Percentiles rank a stretch among this genome's conserved stretches.
Evolutionary conservation across 169 alveolate genomes (phyloP).

Genomic region (Plasmodium malariae): DNA sequence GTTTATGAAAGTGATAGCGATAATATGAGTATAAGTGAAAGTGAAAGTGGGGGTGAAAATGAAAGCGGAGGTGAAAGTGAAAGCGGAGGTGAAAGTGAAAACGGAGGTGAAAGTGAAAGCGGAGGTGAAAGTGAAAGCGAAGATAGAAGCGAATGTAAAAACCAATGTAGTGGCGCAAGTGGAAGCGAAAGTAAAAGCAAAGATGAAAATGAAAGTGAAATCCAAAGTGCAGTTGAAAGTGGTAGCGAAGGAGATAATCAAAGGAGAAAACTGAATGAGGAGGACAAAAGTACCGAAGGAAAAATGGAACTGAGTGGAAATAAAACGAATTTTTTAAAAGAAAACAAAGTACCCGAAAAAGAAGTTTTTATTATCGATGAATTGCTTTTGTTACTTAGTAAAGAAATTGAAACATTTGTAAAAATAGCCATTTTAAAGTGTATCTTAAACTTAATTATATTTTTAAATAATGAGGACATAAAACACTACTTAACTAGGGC

Average conservation of each 20-base stretch:
- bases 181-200: not conserved
- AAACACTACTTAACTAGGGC: not conserved
- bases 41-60: not conserved
- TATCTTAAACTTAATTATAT: conserved; percentile 34
- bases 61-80: not conserved
- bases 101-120: not conserved
- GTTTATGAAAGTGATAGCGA: conserved; percentile 68
- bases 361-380: conserved; percentile 63
- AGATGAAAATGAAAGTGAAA: not conserved
- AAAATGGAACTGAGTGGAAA: not conserved
- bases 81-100: not conserved
- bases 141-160: not conserved
- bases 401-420: conserved; percentile 23
- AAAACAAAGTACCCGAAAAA: not conserved
- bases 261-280: not conserved
- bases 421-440: conserved; percentile 40
- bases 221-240: not conserved
- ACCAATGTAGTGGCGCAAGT: not conserved
- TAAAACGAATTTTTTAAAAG: not conserved
- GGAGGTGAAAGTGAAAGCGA: not conserved
- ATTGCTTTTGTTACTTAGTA: conserved; percentile 31
- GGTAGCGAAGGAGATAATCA: not conserved
- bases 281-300: not conserved
- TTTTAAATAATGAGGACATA: conserved; percentile 25
- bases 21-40: conserved; percentile 25